Base-by-base conservation (phyloP, 257 asterid genomes). In the Nicotiana attenuata region DNA sequence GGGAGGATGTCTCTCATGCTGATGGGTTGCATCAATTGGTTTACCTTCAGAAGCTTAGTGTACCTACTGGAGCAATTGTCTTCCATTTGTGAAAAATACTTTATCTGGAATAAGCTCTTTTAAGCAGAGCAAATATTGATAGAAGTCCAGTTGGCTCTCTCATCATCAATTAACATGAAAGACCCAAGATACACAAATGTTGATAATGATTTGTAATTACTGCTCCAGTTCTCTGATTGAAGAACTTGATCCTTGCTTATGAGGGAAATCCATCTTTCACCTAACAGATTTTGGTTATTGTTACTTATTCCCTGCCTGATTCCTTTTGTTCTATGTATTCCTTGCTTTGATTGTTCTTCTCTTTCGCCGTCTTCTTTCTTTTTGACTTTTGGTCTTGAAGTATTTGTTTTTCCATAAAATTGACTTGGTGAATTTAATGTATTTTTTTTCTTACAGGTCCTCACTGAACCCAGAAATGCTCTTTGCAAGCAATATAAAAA, bases 401-500 rank as follows among this genome's bases (percentile, higher is more conserved):
- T 47, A 7, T n/a, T 19, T 73, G 41, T 45, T 82, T 60, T 24
- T 55, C 57, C 59, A 77, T 63, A 83, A 69, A 81, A 67, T 45
- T 71, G 29, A 50, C 53, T 65, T 79, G 29, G 53, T 64, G 53
- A 50, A 45, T 66, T 78, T 65, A 14, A 45, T 45, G 57, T 56
- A 41, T 50, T n/a, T 65, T 38, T 60, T 75, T 31, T 66, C 63
- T 82, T 86, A 73, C 89, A 94, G 97, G 93, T 94, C 85, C 89
- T 94, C 73, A 89, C 90, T 41, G 94, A 94, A 85, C 97, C 98
- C 55, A 94, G 90, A 88, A 93, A 94, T 87, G 97, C 98, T 64
- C 96, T 94, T 81, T 92, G 97, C 63, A 93, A 91, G 93, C 98
- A 94, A 91, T 94, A 91, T 89, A 91, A 90, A 92, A 94, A 94